Conservation (phyloP, 164 flowering plant genomes). For the Magnolia kwangsiensis region DNA sequence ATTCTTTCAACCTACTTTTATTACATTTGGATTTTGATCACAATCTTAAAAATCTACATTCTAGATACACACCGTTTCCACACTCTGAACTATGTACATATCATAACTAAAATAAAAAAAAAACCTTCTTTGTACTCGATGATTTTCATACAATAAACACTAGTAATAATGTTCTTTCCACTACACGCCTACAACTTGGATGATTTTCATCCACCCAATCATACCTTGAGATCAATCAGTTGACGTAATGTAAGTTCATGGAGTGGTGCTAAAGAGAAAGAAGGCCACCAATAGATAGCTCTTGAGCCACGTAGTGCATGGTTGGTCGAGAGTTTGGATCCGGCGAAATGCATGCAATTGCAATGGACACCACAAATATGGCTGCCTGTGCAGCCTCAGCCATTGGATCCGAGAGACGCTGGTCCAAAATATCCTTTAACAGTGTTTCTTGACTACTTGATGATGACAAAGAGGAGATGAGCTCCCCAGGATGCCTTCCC, state of each 20-base stretch:
- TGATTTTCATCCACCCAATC: not conserved
- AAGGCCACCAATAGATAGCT: constrained; percentile 34
- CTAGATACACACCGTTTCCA: too few relatives aligned
- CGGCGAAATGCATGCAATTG: constrained; percentile 42
- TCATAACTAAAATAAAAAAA: too few relatives aligned
- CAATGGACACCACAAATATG: constrained; percentile 34
- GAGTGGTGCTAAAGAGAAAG: constrained; percentile 12
- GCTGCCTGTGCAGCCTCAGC: constrained; percentile 46
- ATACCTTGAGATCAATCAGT: constrained; percentile 8
- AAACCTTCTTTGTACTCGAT: too few relatives aligned
- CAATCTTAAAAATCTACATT: too few relatives aligned
- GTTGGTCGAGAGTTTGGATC: constrained; percentile 54
- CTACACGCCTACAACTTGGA: too few relatives aligned
- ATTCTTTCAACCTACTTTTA: too few relatives aligned
- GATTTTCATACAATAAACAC: too few relatives aligned
- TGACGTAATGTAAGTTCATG: constrained; percentile 23
- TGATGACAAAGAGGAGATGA: constrained; percentile 30
- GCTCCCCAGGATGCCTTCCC: constrained; percentile 74
- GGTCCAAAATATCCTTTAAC: constrained; percentile 52
- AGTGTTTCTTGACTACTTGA: not conserved
- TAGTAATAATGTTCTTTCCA: too few relatives aligned
- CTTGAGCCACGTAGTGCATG: constrained; percentile 48
- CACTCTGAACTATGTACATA: too few relatives aligned
- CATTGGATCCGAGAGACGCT: constrained; percentile 44
- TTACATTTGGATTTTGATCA: too few relatives aligned